Percentiles rank a stretch among this genome's conserved stretches.
phyloP scores from a whole-genome alignment of 768 basidiomycete genomes.

The Mycena metata region DNA sequence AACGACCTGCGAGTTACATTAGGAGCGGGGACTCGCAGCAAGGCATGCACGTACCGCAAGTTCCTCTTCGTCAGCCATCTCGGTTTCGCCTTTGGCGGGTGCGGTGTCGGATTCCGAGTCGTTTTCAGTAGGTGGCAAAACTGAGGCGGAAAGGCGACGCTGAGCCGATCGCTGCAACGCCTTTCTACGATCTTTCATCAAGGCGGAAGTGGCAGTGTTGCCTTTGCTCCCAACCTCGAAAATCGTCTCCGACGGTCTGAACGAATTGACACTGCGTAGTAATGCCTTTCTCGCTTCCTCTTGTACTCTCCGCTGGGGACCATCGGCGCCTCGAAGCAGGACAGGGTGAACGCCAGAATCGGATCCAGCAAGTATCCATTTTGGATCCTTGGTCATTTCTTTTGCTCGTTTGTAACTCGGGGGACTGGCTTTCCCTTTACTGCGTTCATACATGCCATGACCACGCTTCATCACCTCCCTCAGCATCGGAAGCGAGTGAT shows the following conservation, averaged over 20 bases:
- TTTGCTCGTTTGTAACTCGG: slow-evolving; percentile 92
- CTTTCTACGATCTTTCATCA: slow-evolving; percentile 93
- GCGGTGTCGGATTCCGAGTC: slow-evolving; percentile 52
- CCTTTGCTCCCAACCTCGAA: slow-evolving; percentile 90
- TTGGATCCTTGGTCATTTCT: slow-evolving; percentile 79
- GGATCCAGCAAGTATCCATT: slow-evolving; percentile 78
- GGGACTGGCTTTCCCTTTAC: slow-evolving; percentile 89
- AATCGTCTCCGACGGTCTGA: slow-evolving; percentile 90
- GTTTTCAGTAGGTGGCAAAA: slow-evolving; percentile 48
- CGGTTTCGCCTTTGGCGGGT: slow-evolving; percentile 55
- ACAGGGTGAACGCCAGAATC: slow-evolving; percentile 83
- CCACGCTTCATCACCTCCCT: slow-evolving; percentile 90
- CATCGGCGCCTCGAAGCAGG: slow-evolving; percentile 58
- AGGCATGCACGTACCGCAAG: slow-evolving; percentile 68
- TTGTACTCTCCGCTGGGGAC: slow-evolving; percentile 52
- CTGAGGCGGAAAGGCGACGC: slow-evolving; percentile 54
- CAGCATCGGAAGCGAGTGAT: slow-evolving; percentile 74
- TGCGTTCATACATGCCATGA: slow-evolving; percentile 94
- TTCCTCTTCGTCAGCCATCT: slow-evolving; percentile 86
- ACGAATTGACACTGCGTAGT: slow-evolving; percentile 82
- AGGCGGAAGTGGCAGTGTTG: slow-evolving; percentile 66
- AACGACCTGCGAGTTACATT: slow-evolving; percentile 62
- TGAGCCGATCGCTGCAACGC: slow-evolving; percentile 76
- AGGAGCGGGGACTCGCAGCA: slow-evolving; percentile 25
- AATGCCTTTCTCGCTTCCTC: slow-evolving; percentile 75